These are phyloP conservation scores for Epichloe sylvatica DNA, from an alignment of 2,329 filamentous ascomycete genomes.

Conservation along the genomic window DNA sequence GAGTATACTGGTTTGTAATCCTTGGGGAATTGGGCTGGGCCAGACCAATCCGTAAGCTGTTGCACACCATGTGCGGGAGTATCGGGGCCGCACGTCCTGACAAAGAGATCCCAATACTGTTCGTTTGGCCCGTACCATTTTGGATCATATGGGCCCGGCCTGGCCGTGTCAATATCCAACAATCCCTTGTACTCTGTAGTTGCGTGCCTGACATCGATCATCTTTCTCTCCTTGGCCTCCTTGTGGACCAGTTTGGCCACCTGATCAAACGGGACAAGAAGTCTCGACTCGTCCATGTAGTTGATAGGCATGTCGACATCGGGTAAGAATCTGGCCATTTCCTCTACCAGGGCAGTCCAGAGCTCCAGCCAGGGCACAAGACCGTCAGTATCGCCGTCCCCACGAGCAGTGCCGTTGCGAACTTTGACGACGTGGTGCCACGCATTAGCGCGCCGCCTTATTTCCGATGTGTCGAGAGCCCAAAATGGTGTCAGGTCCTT, in stretches of 20 bases:
- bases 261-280: conserved; percentile 46
- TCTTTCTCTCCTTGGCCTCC: conserved; percentile 29
- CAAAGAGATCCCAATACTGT: conserved; percentile 46
- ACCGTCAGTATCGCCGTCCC: conserved; percentile 24
- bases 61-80: conserved; percentile 16
- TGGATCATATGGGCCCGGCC: conserved; percentile 27
- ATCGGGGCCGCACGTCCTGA: conserved; percentile 41
- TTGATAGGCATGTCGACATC: conserved; percentile 57
- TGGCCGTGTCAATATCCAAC: conserved; percentile 20
- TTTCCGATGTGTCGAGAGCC: conserved; percentile 33
- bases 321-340: conserved; percentile 40
- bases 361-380: conserved; percentile 32
- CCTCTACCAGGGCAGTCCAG: conserved; percentile 35
- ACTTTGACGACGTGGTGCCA: conserved; percentile 35
- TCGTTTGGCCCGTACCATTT: conserved; percentile 32
- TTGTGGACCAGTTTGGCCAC: conserved; percentile 35
- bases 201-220: conserved; percentile 29
- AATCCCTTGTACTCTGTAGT: conserved; percentile 31
- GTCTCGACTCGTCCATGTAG: conserved; percentile 46
- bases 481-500: conserved; percentile 49
- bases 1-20: conserved; percentile 23
- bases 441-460: conserved; percentile 24
- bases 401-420: conserved; percentile 28
- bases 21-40: conserved; percentile 20
- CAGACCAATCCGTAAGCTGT: conserved; percentile 25